Percentiles rank a stretch among this genome's conserved stretches.
Evolutionary conservation across 208 protist genomes (phyloP).

Genomic region (Crithidia sp.): DNA sequence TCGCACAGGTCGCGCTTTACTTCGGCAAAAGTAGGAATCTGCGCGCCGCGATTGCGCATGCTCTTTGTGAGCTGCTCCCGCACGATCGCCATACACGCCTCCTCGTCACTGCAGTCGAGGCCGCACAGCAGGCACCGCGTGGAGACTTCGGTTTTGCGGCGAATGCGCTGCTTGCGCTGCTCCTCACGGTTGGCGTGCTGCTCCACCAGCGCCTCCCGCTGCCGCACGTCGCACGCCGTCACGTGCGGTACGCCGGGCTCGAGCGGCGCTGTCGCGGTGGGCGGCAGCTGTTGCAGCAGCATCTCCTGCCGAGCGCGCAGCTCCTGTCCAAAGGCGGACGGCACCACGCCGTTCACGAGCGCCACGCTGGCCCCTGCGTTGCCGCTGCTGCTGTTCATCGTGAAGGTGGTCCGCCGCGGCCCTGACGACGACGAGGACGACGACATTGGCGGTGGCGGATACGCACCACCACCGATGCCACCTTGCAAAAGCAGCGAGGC

Average conservation of each 20-base stretch:
- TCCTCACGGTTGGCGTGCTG: conserved; percentile 67
- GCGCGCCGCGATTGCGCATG: conserved; percentile 57
- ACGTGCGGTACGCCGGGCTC: conserved; percentile 54
- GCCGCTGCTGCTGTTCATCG: conserved; percentile 37
- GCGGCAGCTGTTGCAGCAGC: conserved; percentile 35
- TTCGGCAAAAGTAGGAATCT: conserved; percentile 59
- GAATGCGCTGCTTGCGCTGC: conserved; percentile 72
- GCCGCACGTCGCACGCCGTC: conserved; percentile 52
- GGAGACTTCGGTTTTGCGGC: conserved; percentile 54
- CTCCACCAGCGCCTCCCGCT: conserved; percentile 61
- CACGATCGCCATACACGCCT: conserved; percentile 49
- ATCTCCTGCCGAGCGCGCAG: conserved; percentile 45
- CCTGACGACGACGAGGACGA: conserved; percentile 60
- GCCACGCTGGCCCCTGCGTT: conserved; percentile 27
- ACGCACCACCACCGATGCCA: neutral
- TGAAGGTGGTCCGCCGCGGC: conserved; percentile 60
- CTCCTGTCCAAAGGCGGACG: conserved; percentile 45
- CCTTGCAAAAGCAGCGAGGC: conserved; percentile 5
- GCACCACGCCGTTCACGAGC: conserved; percentile 48
- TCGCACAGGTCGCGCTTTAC: conserved; percentile 65
- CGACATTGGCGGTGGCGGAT: conserved; percentile 29
- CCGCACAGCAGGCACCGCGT: conserved; percentile 75
- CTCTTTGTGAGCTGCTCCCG: conserved; percentile 58
- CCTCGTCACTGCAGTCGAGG: conserved; percentile 62
- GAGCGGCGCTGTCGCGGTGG: conserved; percentile 14